Evolutionary conservation across 2,329 filamentous ascomycete genomes (phyloP).

Genomic region (Raffaelea deltoideospora): DNA sequence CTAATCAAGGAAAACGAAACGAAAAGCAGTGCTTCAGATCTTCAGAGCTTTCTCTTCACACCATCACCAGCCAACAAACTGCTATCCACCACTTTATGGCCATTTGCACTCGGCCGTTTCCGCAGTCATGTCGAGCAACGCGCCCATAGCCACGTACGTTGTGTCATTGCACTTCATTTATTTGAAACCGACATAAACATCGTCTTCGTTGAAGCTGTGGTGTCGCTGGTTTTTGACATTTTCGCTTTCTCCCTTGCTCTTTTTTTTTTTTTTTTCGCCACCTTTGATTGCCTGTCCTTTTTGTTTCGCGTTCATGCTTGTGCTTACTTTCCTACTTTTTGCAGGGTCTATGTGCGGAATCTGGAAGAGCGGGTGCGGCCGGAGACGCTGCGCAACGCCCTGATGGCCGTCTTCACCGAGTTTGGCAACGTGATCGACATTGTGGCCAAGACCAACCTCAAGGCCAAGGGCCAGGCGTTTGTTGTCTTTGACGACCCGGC

Average conservation of each 20-base stretch:
- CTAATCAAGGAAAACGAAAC: too few relatives aligned
- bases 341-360: constrained; percentile 59
- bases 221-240: background rate
- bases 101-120: background rate
- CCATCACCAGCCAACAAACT: too few relatives aligned
- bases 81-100: too few relatives aligned
- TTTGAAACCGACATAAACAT: constrained; percentile 22
- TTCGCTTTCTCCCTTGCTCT: background rate
- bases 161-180: constrained; percentile 54
- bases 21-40: too few relatives aligned
- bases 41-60: too few relatives aligned
- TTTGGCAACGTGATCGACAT: constrained; percentile 71
- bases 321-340: background rate
- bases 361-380: constrained; percentile 86
- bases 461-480: constrained; percentile 91
- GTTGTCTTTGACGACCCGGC: constrained; percentile 76
- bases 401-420: constrained; percentile 69
- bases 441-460: constrained; percentile 62
- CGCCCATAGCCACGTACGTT: constrained; percentile 50
- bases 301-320: too few relatives aligned
- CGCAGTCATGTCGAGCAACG: constrained; percentile 17
- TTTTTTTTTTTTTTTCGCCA: background rate
- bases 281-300: too few relatives aligned
- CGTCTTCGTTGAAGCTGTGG: background rate
- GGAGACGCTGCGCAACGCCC: constrained; percentile 55